Evolutionary conservation across 345 rosid species (phyloP).

Genomic region (Citrus australasica): DNA sequence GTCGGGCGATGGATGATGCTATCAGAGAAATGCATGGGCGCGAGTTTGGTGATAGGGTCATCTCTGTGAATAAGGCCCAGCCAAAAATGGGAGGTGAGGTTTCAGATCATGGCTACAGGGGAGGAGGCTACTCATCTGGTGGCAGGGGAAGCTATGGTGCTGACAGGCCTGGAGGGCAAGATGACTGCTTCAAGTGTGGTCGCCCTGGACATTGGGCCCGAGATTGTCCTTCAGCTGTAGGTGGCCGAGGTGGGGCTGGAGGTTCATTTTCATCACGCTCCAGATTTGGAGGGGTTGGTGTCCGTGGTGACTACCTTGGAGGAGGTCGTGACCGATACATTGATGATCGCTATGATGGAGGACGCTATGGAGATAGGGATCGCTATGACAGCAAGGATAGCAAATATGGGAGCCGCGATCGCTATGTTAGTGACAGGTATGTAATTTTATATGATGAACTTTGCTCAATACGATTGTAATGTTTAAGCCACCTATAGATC

Average conservation of each 20-base stretch:
- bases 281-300: conserved; percentile 70
- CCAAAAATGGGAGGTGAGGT: conserved; percentile 83
- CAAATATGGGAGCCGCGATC: conserved; percentile 71
- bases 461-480: neutral
- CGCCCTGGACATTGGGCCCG: conserved; percentile 98
- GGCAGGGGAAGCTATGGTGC: conserved; percentile 67
- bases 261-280: conserved; percentile 70
- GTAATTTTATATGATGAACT: neutral
- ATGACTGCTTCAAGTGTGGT: conserved; percentile 97
- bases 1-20: conserved; percentile 92
- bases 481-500: neutral
- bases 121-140: conserved; percentile 77
- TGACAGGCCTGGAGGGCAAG: conserved; percentile 75
- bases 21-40: conserved; percentile 96
- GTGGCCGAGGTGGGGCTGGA: conserved; percentile 74
- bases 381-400: conserved; percentile 72
- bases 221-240: conserved; percentile 85
- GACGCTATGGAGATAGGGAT: conserved; percentile 81
- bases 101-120: conserved; percentile 68
- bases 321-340: conserved; percentile 82
- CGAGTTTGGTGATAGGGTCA: conserved; percentile 79
- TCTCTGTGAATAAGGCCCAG: conserved; percentile 97
- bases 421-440: conserved; percentile 77
- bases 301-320: conserved; percentile 68
- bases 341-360: conserved; percentile 90